Evolutionary conservation across 352 stramenopile species (phyloP), one percentile per base, ranked within the genome.

Genomic region (Globisporangium apiculatum): DNA sequence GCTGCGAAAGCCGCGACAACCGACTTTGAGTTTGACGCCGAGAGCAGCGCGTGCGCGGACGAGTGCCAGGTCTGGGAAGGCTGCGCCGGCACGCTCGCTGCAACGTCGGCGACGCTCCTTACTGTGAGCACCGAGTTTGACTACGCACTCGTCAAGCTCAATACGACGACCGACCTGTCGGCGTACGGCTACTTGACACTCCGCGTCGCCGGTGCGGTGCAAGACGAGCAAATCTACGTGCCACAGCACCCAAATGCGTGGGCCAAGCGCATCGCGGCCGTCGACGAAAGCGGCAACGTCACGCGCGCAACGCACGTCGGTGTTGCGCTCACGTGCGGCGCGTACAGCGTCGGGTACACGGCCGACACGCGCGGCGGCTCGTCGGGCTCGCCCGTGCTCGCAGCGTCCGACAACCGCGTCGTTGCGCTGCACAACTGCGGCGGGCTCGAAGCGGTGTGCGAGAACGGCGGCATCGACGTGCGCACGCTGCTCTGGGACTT

Each of bases 351-450:
- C 14, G 61, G 54, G 1, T 86, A 86, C 70, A 60, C 58, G 7
- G 64, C 73, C 0, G 75, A 86, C 53, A 83, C 75, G 2, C 53
- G 72, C 18, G 31, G 46, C 1, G 70, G 75, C 0, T 75, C 75
- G 0, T 85, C 72, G 0, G 75, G 75, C 6, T 83, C 73, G 15
- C 75, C 73, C 0, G 64, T 86, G 6, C 51, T 83, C 7, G 66
- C 64, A 5, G 48, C 60, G n/a, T 59, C 53, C 1, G 73, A 83
- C 56, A 82, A 86, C 58, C 3, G 17, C 6, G 76, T 86, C 6
- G 58, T 83, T 1, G 73, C 58, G 6, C 67, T 86, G 11, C 76
- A 86, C 64, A 70, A 70, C 55, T 86, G 76, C 49, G 76, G 73
- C 5, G 65, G 65, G 37, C 57, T 67, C 8, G 55, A 48, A 4